Base-by-base conservation (phyloP, 2,329 filamentous ascomycete genomes). In the Alternaria viburni region DNA sequence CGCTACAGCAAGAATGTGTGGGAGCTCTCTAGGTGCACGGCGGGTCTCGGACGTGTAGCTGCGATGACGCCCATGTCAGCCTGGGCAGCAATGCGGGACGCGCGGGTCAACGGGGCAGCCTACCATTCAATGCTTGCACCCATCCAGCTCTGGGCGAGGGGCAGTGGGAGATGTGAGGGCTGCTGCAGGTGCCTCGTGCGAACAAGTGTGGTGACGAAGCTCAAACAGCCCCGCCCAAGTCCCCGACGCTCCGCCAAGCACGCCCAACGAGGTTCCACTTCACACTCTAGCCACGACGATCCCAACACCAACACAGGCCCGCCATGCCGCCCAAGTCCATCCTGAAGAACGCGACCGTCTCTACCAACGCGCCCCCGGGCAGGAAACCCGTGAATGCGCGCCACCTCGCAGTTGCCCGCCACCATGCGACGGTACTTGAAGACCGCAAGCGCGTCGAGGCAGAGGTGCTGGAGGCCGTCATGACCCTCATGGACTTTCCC, bases 341-440 rank as follows among this genome's bases (percentile, higher is more conserved):
- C 21, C 74, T 84, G 32, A 84, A 84, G 36, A 51, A 59, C 47
- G 6, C 62, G 25, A 19, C 45, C 2, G 67, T 68, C 43, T 57
- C 72, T 52, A 59, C 73, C 57, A 64, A 67, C 50, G 49, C 65
- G 17, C 65, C 75, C 11, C 70, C 70, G 46, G 49, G 67, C 43
- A 47, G 59, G 69, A 77, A 70, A 65, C 75, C 70, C 60, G 74
- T 71, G 72, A 81, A 74, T 62, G 74, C 77, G 62, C 78, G 79
- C 70, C 81, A 84, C 70, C 80, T 82, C n/a, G 86, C 90, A 62
- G 86, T 93, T 59, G 95, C 93, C 54, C 82, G 96, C 62, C 88
- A 93, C 74, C 93, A 97, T 83, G 95, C 95, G 45, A 87, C 87
- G 69, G 88, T 93, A 58, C 89, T 97, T 55, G 91, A 97, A 80